Evolutionary conservation across 129 eudicot genomes (phyloP).

Genomic region (Flaveria sonorensis): DNA sequence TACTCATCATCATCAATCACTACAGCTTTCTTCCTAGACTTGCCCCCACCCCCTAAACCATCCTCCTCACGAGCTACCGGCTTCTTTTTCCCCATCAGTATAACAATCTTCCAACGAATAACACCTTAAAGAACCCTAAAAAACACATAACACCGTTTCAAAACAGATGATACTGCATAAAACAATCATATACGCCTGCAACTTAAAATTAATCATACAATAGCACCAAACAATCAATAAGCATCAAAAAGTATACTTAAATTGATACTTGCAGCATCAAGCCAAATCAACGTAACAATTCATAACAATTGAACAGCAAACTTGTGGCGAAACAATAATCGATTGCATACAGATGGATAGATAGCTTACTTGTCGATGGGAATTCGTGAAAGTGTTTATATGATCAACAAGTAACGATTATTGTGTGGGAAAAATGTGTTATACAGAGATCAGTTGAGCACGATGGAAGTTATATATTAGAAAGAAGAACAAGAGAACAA

Average conservation of each 20-base stretch:
- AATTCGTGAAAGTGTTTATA: not conserved
- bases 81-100: slow-evolving; percentile 70
- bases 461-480: too few relatives aligned
- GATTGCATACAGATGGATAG: not conserved
- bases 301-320: not conserved
- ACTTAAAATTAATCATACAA: not conserved
- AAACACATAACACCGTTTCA: not conserved
- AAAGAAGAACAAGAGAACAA: too few relatives aligned
- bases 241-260: not conserved
- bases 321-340: not conserved
- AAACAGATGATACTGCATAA: not conserved
- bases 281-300: not conserved
- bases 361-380: not conserved
- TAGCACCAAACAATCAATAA: not conserved
- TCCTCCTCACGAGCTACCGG: slow-evolving; percentile 57
- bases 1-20: slow-evolving; percentile 83
- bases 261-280: not conserved
- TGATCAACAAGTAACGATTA: not conserved
- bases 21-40: slow-evolving; percentile 71
- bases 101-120: slow-evolving; percentile 33
- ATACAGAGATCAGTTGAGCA: too few relatives aligned
- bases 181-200: not conserved
- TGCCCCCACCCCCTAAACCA: slow-evolving; percentile 33
- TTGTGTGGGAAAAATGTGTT: not conserved
- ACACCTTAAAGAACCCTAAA: slow-evolving; percentile 26